These are phyloP conservation scores for Diaporthe sp. DNA, from an alignment of 2,329 filamentous ascomycete genomes.

Conservation along the genomic window DNA sequence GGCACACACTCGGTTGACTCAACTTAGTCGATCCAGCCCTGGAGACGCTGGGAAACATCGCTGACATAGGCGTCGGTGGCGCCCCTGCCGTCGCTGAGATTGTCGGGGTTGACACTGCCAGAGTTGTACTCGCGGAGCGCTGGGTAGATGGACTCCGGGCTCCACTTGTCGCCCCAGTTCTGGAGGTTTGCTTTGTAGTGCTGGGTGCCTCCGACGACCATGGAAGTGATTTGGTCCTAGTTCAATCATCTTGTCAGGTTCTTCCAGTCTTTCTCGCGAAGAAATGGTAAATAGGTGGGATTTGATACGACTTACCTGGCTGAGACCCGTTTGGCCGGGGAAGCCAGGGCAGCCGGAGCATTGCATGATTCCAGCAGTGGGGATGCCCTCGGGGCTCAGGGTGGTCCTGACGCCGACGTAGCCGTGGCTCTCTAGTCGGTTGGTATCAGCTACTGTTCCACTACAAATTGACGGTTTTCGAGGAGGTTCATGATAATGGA, in stretches of 20 bases:
- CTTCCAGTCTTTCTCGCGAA: neutral
- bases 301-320: conserved; percentile 41
- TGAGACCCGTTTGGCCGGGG: conserved; percentile 48
- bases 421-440: conserved; percentile 49
- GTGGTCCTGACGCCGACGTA: conserved; percentile 53
- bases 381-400: conserved; percentile 48
- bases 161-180: conserved; percentile 46
- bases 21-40: conserved; percentile 29
- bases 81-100: conserved; percentile 49
- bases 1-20: neutral
- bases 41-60: conserved; percentile 26
- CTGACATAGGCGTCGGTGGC: conserved; percentile 26
- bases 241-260: neutral
- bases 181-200: conserved; percentile 48
- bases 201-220: conserved; percentile 42
- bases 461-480: neutral
- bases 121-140: conserved; percentile 56
- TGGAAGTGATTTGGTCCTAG: conserved; percentile 11
- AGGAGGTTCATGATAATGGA: neutral
- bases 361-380: conserved; percentile 55
- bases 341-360: conserved; percentile 51
- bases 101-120: conserved; percentile 49
- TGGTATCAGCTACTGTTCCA: neutral
- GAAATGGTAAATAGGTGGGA: rapidly evolving
- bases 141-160: conserved; percentile 52